phyloP scores from a whole-genome alignment of 768 basidiomycete genomes.

The Calocera viscosa region DNA sequence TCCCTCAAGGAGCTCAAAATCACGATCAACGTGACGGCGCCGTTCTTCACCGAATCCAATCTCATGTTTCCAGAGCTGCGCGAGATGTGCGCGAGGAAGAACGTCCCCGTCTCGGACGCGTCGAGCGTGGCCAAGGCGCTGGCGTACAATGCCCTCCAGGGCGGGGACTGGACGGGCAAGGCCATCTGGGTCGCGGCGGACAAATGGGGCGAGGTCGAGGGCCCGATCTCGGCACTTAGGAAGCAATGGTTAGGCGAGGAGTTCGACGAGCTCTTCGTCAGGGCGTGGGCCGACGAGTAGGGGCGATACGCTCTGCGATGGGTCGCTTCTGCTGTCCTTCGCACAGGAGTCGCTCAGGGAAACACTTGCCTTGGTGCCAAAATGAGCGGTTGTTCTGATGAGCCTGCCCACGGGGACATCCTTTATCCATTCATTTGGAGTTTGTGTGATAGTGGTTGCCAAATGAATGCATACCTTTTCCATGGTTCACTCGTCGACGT shows the following conservation, averaged over 20 bases:
- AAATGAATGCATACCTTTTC: too few species aligned
- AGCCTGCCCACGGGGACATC: too few species aligned
- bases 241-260: background rate
- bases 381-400: too few species aligned
- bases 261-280: background rate
- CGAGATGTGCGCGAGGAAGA: background rate
- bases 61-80: background rate
- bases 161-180: background rate
- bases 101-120: background rate
- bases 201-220: background rate
- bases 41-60: background rate
- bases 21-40: background rate
- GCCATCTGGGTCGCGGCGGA: background rate
- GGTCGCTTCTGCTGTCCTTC: too few species aligned
- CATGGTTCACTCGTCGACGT: background rate
- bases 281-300: background rate
- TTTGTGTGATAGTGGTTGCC: too few species aligned
- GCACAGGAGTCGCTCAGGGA: too few species aligned
- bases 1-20: background rate
- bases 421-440: too few species aligned
- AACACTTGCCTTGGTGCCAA: too few species aligned
- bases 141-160: background rate
- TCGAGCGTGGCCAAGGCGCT: background rate
- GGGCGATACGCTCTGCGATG: background rate
- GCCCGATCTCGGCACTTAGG: background rate